Evolutionary conservation across 495 filamentous ascomycete species (phyloP).

Genomic region (Penicillium macrosclerotiorum): DNA sequence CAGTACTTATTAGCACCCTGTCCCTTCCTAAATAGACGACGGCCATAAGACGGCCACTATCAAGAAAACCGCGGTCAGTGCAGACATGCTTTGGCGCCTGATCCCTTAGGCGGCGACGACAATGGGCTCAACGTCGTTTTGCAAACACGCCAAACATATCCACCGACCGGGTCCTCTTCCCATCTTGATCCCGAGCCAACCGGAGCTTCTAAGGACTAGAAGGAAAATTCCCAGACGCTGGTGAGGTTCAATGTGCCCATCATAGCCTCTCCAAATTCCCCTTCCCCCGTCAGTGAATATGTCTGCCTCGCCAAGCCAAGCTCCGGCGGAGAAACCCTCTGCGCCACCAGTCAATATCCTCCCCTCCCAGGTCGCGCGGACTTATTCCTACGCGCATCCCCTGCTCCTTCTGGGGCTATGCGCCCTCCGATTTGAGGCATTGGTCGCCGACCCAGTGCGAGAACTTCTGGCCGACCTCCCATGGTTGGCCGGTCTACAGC

Average conservation of each 20-base stretch:
- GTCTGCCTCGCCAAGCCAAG: constrained; percentile 16
- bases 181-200: constrained; percentile 11
- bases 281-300: constrained; percentile 6
- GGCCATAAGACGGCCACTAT: too few relatives aligned
- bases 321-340: constrained; percentile 30
- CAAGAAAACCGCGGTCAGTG: not conserved
- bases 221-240: not conserved
- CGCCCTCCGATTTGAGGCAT: constrained; percentile 57
- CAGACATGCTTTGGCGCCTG: not conserved
- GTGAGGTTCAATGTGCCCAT: constrained; percentile 14
- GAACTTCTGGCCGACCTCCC: constrained; percentile 62
- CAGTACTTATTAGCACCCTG: too few relatives aligned
- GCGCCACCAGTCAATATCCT: constrained; percentile 42
- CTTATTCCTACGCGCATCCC: constrained; percentile 64
- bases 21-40: too few relatives aligned
- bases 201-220: constrained; percentile 13
- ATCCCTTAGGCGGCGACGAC: not conserved
- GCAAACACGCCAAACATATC: constrained; percentile 16
- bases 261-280: constrained; percentile 25
- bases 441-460: constrained; percentile 70
- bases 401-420: constrained; percentile 60
- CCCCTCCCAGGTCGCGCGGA: constrained; percentile 40
- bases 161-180: constrained; percentile 1
- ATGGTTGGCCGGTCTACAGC: constrained; percentile 62
- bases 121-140: not conserved